Conservation (phyloP, 495 filamentous ascomycete genomes). For the Oidiodendron maius region DNA sequence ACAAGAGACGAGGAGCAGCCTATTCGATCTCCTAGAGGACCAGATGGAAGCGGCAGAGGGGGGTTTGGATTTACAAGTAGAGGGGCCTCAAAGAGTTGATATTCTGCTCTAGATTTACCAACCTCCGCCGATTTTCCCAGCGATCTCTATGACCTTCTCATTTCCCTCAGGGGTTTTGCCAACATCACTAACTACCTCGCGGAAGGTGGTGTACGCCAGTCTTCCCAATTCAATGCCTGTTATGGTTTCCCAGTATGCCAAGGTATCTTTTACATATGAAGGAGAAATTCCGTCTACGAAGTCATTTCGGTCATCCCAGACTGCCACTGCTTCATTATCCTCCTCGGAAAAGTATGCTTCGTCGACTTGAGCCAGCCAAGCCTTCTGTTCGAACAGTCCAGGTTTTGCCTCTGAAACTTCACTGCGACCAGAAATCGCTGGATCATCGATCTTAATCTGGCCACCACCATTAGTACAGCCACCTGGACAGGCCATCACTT, state of each 20-base stretch:
- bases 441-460: slow-evolving; percentile 85
- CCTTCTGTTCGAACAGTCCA: slow-evolving; percentile 68
- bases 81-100: slow-evolving; percentile 20
- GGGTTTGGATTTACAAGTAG: slow-evolving; percentile 49
- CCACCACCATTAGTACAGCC: slow-evolving; percentile 97
- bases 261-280: slow-evolving; percentile 46
- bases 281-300: slow-evolving; percentile 53
- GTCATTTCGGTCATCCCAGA: slow-evolving; percentile 10
- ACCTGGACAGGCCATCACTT: slow-evolving; percentile 98
- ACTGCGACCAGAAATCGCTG: slow-evolving; percentile 31
- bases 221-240: slow-evolving; percentile 66
- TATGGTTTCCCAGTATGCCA: slow-evolving; percentile 66
- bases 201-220: slow-evolving; percentile 78
- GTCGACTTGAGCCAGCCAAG: slow-evolving; percentile 82
- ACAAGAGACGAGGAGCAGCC: slow-evolving; percentile 41
- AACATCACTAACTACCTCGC: slow-evolving; percentile 90
- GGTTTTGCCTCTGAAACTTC: slow-evolving; percentile 41
- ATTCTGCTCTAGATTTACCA: slow-evolving; percentile 56
- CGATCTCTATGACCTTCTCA: slow-evolving; percentile 81
- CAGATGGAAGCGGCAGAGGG: slow-evolving; percentile 68
- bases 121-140: slow-evolving; percentile 87
- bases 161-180: slow-evolving; percentile 70
- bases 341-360: slow-evolving; percentile 89
- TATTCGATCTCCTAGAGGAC: slow-evolving; percentile 65
- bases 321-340: slow-evolving; percentile 37